These are phyloP conservation scores for Pseudocercospora fijiensis DNA, from an alignment of 2,329 filamentous ascomycete genomes.

Conservation along the genomic window DNA sequence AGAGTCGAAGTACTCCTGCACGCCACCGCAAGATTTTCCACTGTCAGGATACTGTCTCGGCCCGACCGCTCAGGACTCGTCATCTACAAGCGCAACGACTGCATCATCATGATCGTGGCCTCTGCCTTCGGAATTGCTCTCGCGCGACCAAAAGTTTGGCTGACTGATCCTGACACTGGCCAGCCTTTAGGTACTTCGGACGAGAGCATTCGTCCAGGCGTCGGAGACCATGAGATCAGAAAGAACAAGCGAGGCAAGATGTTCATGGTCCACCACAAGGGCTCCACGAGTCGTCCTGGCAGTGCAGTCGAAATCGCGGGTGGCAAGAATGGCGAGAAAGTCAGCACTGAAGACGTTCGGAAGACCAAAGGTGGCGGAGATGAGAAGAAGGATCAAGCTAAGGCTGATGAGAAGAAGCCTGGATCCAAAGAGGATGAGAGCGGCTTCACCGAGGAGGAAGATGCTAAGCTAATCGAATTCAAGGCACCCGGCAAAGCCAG, in stretches of 20 bases:
- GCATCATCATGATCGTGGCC: constrained; percentile 11
- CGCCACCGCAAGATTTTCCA: background rate
- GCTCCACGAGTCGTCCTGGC: constrained; percentile 2
- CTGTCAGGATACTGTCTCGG: background rate
- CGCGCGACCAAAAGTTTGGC: constrained; percentile 21
- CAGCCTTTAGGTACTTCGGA: constrained; percentile 28
- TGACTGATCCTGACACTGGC: constrained; percentile 35
- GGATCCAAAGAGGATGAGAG: background rate
- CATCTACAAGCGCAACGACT: background rate
- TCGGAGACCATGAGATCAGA: constrained; percentile 26
- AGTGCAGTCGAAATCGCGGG: constrained; percentile 11
- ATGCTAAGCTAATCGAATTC: constrained; percentile 39
- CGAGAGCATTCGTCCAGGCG: constrained; percentile 21
- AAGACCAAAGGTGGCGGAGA: constrained; percentile 14
- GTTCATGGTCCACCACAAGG: constrained; percentile 31
- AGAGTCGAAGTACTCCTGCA: background rate
- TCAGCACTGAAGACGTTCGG: constrained; percentile 13
- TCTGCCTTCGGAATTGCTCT: constrained; percentile 17
- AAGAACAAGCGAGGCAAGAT: constrained; percentile 30
- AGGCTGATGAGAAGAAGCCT: constrained; percentile 4
- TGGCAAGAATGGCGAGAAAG: constrained; percentile 14
- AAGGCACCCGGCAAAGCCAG: constrained; percentile 11
- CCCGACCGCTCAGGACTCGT: background rate
- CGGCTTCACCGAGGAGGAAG: constrained; percentile 41
- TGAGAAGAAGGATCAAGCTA: constrained; percentile 4